Conservation (phyloP, 805 yeast species). For the Yamadazyma paraphyllophila region DNA sequence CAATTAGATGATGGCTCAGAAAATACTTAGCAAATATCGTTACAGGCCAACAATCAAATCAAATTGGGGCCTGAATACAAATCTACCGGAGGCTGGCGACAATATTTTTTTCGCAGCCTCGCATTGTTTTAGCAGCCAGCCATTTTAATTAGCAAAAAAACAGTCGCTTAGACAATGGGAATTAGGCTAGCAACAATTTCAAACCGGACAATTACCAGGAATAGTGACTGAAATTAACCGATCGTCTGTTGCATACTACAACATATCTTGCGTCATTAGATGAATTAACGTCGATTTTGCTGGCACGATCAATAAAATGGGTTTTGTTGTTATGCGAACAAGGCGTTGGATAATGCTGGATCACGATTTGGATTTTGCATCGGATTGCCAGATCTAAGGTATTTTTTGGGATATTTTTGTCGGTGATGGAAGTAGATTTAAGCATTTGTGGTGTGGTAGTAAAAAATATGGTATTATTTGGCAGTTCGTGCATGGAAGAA, state of each 20-base stretch:
- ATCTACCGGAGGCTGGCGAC: conserved; percentile 1
- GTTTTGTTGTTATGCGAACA: background rate
- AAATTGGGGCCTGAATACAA: background rate
- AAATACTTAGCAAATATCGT: background rate
- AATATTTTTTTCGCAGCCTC: conserved; percentile 10
- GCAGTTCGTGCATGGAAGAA: too few species aligned
- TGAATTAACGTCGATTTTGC: background rate
- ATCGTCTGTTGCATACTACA: conserved; percentile 1
- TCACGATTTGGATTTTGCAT: too few species aligned
- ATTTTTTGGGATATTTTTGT: too few species aligned
- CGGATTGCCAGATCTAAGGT: too few species aligned
- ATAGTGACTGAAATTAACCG: background rate
- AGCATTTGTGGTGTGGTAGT: too few species aligned
- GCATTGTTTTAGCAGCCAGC: conserved; percentile 12
- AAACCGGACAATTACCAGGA: background rate
- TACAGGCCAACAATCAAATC: background rate
- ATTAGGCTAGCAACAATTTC: background rate
- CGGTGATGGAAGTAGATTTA: too few species aligned
- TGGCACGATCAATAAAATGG: too few species aligned
- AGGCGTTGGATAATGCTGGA: too few species aligned
- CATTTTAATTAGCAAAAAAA: background rate
- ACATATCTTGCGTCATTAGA: background rate
- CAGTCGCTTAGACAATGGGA: background rate
- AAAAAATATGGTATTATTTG: too few species aligned
- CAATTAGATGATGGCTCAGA: background rate